phyloP scores from a whole-genome alignment of 768 basidiomycete genomes.

The Gyrodon lividus region DNA sequence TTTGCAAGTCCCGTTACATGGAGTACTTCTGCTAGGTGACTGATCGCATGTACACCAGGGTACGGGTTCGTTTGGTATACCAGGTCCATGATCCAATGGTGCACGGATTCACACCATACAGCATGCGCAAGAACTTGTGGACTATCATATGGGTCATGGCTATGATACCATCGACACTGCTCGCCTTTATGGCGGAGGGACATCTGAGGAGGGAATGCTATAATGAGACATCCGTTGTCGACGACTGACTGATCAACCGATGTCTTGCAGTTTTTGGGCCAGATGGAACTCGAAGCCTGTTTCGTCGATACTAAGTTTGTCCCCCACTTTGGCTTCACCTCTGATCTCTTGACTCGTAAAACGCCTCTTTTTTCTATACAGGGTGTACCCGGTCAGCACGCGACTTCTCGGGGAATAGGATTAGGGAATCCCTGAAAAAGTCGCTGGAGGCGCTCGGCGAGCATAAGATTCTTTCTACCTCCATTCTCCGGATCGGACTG shows the following conservation, averaged over 20 bases:
- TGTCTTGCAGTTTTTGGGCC: conserved; percentile 11
- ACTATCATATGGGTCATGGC: conserved; percentile 14
- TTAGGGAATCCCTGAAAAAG: conserved; percentile 13
- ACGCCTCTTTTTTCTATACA: background rate
- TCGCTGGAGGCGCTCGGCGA: conserved; percentile 11
- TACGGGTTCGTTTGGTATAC: conserved; percentile 18
- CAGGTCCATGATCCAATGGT: conserved; percentile 19
- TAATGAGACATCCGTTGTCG: background rate
- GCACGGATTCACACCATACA: conserved; percentile 18
- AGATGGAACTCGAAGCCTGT: conserved; percentile 14
- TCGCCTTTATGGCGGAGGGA: conserved; percentile 20
- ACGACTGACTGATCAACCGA: background rate
- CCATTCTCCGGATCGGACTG: conserved; percentile 44
- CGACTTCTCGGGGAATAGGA: conserved; percentile 5
- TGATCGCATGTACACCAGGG: conserved; percentile 12
- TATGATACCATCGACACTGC: conserved; percentile 23
- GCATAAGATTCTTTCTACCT: conserved; percentile 36
- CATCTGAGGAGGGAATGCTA: conserved; percentile 21
- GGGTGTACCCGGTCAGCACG: conserved; percentile 7
- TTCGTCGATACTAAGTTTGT: conserved; percentile 19
- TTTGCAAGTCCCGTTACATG: conserved; percentile 6
- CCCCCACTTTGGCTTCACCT: too few species aligned
- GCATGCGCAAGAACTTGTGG: conserved; percentile 13
- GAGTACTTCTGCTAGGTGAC: background rate
- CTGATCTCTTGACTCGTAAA: background rate